A percentile compares a stretch with the other conserved stretches of the same genome.
Conservation (phyloP, 192 early-diverging fungal genomes). For the Phlyctochytrium planicorne region DNA sequence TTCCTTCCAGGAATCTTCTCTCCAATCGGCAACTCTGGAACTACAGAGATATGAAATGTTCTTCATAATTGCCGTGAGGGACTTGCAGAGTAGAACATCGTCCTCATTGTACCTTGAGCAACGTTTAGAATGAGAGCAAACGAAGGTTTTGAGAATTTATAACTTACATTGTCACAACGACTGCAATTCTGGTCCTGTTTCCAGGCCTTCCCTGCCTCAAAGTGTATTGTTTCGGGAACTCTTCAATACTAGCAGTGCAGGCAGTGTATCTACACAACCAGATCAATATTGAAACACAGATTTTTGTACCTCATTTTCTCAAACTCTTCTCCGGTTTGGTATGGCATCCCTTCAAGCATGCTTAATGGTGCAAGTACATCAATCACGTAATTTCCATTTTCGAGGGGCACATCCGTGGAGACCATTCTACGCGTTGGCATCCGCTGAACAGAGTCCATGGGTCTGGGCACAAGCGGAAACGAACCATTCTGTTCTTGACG, state of each 20-base stretch:
- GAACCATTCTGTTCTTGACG: too few relatives aligned
- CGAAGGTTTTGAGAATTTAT: slow-evolving; percentile 39
- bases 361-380: too few relatives aligned
- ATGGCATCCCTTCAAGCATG: too few relatives aligned
- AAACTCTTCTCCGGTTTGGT: too few relatives aligned
- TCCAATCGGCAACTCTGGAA: slow-evolving; percentile 71
- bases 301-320: too few relatives aligned
- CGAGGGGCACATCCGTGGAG: too few relatives aligned
- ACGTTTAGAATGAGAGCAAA: slow-evolving; percentile 66
- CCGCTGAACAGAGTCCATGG: too few relatives aligned
- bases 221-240: slow-evolving; percentile 65
- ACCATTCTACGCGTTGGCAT: too few relatives aligned
- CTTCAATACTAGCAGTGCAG: slow-evolving; percentile 78
- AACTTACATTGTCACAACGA: slow-evolving; percentile 88
- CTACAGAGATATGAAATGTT: slow-evolving; percentile 88
- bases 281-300: too few relatives aligned
- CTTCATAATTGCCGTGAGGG: slow-evolving; percentile 79
- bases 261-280: slow-evolving; percentile 95
- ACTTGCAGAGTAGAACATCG: slow-evolving; percentile 83
- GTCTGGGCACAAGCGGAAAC: too few relatives aligned
- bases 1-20: slow-evolving; percentile 53
- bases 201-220: slow-evolving; percentile 62
- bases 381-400: too few relatives aligned
- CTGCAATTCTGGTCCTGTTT: slow-evolving; percentile 79
- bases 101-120: slow-evolving; percentile 81